Evolutionary conservation across 1,284 basidiomycete species (phyloP), one percentile per base, ranked within the genome.

Genomic region (Ustilago loliicola): DNA sequence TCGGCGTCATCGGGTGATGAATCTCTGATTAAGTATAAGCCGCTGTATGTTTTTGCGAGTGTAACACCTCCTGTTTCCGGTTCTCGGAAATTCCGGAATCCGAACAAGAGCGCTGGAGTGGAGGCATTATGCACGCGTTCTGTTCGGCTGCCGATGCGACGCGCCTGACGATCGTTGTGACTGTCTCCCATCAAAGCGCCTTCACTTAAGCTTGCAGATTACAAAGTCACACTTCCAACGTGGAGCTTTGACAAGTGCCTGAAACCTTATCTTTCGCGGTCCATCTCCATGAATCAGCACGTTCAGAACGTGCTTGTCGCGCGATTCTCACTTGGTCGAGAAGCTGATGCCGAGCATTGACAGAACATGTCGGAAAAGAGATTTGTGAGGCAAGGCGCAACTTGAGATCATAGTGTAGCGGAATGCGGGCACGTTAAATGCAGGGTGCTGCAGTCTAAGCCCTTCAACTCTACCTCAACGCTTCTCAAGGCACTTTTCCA

Each of bases 141-240:
- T 59, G 61, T 51, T 48, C 38, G 48, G 56, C 61, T 72, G 71
- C 71, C 61, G 32, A 45, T 48, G 50, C 59, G 61, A 68, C 71
- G 71, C 66, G 71, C 66, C 50, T 47, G 61, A 65, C 66, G 66
- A 73, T 73, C 66, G 71, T 56, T 58, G 62, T 52, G 52, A 50
- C 23, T 38, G 0, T 19, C 36, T n/a, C 4, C 42, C 19, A 21
- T 53, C 32, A 51, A 53, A 64, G 34, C 51, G 23, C 30, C n/a
- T 38, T 56, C 21, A 56, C 40, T 45, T 72, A 67, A 72, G 71
- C 71, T 10, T 72, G 71, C 71, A 72, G 42, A 45, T 45, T 34
- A 34, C 38, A 40, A 40, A 6, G n/a, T 32, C 9, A n/a, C 42
- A 52, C 17, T 50, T 36, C 15, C 42, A 45, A 45, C 42, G 42